These are phyloP conservation scores for Microbotryum intermedium DNA, from an alignment of 1,284 basidiomycete genomes.

Conservation along the genomic window DNA sequence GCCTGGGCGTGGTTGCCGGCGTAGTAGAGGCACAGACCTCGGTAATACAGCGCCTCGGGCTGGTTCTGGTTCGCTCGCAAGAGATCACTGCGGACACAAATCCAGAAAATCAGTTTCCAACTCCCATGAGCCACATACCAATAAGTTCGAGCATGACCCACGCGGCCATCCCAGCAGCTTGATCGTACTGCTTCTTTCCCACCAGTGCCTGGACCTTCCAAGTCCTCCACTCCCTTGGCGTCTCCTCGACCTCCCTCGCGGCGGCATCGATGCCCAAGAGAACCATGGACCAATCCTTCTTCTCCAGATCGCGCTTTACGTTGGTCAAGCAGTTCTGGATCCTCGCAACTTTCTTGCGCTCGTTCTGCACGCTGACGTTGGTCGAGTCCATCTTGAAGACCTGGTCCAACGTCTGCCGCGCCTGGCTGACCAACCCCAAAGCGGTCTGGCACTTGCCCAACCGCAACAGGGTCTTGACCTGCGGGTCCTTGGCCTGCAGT, in stretches of 20 bases:
- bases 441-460: conserved; percentile 71
- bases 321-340: conserved; percentile 62
- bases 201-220: conserved; percentile 70
- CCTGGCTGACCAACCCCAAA: conserved; percentile 56
- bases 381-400: conserved; percentile 43
- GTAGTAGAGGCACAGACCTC: conserved; percentile 70
- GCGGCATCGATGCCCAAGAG: conserved; percentile 39
- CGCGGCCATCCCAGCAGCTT: conserved; percentile 62
- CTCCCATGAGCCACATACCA: too few species aligned
- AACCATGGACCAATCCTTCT: conserved; percentile 46
- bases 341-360: conserved; percentile 51
- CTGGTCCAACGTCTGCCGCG: conserved; percentile 40
- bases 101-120: too few species aligned
- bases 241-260: conserved; percentile 61
- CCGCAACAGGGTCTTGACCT: conserved; percentile 63
- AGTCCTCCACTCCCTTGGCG: conserved; percentile 65
- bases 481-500: conserved; percentile 45
- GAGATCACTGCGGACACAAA: conserved; percentile 63
- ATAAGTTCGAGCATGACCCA: conserved; percentile 45
- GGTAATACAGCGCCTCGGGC: conserved; percentile 68
- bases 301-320: conserved; percentile 52
- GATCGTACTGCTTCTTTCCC: conserved; percentile 58
- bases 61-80: conserved; percentile 60
- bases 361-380: conserved; percentile 56
- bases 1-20: conserved; percentile 62